A percentile compares a stretch with the other conserved stretches of the same genome.
Conservation (phyloP, 306 rosid species). For the Pterocarpus macrocarpus region DNA sequence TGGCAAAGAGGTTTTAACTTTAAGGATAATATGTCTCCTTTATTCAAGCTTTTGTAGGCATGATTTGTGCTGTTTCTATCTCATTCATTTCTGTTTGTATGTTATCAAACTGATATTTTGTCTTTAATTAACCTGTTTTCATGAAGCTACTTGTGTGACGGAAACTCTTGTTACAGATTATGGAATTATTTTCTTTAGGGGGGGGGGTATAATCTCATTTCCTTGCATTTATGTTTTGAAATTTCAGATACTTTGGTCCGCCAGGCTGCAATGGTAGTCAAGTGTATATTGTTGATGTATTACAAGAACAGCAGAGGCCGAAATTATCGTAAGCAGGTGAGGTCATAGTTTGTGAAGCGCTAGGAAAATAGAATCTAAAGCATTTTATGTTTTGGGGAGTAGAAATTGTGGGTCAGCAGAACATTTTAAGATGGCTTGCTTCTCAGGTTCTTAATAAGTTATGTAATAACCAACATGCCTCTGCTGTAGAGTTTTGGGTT, state of each 20-base stretch:
- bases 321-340: constrained; percentile 95
- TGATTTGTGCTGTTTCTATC: constrained; percentile 13
- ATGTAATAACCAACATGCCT: constrained; percentile 5
- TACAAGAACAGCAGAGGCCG: constrained; percentile 92
- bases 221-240: constrained; percentile 40
- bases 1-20: not conserved
- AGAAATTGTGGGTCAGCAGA: constrained; percentile 3
- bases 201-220: constrained; percentile 3
- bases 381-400: constrained; percentile 13
- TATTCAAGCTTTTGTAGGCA: constrained; percentile 23
- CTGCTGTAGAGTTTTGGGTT: constrained; percentile 31
- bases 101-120: not conserved
- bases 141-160: constrained; percentile 6
- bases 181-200: constrained; percentile 32
- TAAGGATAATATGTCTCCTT: not conserved
- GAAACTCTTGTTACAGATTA: not conserved
- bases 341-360: constrained; percentile 42
- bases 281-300: constrained; percentile 84
- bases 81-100: not conserved
- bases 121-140: not conserved
- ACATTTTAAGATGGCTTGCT: constrained; percentile 26
- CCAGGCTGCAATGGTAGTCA: constrained; percentile 88
- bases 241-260: constrained; percentile 91
- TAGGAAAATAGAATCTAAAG: constrained; percentile 8
- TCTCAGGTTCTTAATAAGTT: constrained; percentile 8